Conservation (phyloP, 306 rosid genomes). For the Malus orientalis region DNA sequence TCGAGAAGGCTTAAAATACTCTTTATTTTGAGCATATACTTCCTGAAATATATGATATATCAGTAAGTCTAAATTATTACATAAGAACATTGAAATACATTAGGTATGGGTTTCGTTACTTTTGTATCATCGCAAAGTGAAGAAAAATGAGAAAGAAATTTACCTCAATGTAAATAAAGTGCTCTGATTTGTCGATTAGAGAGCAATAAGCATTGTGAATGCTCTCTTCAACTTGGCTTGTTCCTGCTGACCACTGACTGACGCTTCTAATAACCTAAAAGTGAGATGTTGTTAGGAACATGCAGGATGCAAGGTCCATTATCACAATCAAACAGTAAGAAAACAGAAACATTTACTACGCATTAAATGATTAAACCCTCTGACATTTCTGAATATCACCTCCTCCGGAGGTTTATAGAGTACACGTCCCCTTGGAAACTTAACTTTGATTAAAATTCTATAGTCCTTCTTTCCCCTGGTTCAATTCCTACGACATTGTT, state of each 20-base stretch:
- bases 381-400: background rate
- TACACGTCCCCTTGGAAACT: background rate
- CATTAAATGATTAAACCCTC: background rate
- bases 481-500: background rate
- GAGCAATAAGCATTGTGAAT: constrained; percentile 93
- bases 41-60: background rate
- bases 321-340: background rate
- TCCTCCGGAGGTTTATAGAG: background rate
- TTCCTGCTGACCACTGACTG: constrained; percentile 99
- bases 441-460: background rate
- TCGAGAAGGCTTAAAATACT: background rate
- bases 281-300: constrained; percentile 12
- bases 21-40: background rate
- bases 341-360: background rate
- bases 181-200: constrained; percentile 88
- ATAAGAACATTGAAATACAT: background rate
- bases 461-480: background rate
- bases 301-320: constrained; percentile 4
- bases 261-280: constrained; percentile 91
- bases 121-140: background rate
- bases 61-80: background rate
- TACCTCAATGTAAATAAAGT: constrained; percentile 96
- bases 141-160: constrained; percentile 7
- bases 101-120: background rate
- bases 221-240: constrained; percentile 92